phyloP scores from a whole-genome alignment of 2,329 filamentous ascomycete genomes.

The Neofusicoccum cordaticola region DNA sequence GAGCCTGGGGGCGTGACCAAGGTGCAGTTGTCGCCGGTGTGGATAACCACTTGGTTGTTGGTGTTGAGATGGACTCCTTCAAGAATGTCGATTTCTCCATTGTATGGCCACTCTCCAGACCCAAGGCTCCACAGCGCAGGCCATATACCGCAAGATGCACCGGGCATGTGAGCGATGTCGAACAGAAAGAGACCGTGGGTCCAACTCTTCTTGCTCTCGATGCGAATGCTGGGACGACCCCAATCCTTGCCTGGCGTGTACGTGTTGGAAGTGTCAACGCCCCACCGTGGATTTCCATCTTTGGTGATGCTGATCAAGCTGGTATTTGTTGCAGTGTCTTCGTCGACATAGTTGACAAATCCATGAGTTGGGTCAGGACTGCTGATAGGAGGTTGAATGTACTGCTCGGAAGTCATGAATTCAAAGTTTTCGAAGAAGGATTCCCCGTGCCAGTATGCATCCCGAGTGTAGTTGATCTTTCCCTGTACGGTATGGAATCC shows the following conservation, averaged over 20 bases:
- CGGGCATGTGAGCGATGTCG: conserved; percentile 38
- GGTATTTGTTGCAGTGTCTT: conserved; percentile 32
- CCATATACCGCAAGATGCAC: conserved; percentile 33
- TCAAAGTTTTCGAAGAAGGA: conserved; percentile 25
- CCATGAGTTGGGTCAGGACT: conserved; percentile 30
- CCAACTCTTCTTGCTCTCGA: conserved; percentile 37
- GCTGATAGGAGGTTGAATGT: neutral
- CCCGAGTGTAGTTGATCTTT: too few species aligned
- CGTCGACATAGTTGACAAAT: conserved; percentile 43
- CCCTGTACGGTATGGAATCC: too few species aligned
- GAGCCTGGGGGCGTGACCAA: conserved; percentile 13
- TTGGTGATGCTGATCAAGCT: conserved; percentile 27
- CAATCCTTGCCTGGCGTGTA: conserved; percentile 40
- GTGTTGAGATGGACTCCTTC: conserved; percentile 24
- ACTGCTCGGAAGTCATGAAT: conserved; percentile 31
- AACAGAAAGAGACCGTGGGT: conserved; percentile 39
- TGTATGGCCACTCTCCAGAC: conserved; percentile 22
- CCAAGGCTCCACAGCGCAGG: conserved; percentile 41
- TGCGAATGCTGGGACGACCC: conserved; percentile 32
- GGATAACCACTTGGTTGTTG: conserved; percentile 19
- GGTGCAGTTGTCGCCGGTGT: conserved; percentile 23
- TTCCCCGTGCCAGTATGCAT: too few species aligned
- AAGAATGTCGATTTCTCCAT: conserved; percentile 27
- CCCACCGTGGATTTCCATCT: conserved; percentile 24
- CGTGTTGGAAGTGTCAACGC: conserved; percentile 32